Conservation (phyloP, 1,284 basidiomycete species). For the Salmacisia buchloeana region DNA sequence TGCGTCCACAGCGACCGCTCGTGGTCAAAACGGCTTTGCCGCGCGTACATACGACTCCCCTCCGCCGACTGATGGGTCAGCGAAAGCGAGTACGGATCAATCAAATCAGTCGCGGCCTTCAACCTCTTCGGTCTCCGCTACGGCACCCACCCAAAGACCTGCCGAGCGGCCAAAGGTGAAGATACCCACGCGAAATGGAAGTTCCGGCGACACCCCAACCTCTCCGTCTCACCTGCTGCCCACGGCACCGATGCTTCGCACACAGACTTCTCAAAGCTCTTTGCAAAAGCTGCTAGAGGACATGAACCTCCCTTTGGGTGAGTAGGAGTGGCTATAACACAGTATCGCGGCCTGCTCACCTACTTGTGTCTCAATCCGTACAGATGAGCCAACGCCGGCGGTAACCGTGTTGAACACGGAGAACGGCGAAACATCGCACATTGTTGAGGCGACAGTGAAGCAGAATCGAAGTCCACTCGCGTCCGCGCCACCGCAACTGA, state of each 20-base stretch:
- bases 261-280: not conserved
- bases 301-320: conserved; percentile 30
- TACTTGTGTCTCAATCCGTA: no score
- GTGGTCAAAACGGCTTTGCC: not conserved
- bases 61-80: not conserved
- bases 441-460: no score
- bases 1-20: no score
- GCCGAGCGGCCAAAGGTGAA: no score
- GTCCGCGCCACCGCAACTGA: no score
- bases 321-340: not conserved
- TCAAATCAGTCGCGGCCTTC: not conserved
- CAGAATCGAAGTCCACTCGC: no score
- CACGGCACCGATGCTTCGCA: not conserved
- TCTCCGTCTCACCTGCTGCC: not conserved
- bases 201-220: not conserved
- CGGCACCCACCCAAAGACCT: no score
- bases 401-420: no score
- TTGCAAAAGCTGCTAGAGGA: conserved; percentile 27
- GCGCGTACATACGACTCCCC: not conserved
- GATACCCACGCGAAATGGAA: no score
- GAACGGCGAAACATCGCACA: no score
- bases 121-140: not conserved
- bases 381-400: not conserved
- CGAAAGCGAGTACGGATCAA: not conserved
- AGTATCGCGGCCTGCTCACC: not conserved